phyloP scores from a whole-genome alignment of 371 early-diverging fungal genomes.

The Rhizomucor miehei region DNA sequence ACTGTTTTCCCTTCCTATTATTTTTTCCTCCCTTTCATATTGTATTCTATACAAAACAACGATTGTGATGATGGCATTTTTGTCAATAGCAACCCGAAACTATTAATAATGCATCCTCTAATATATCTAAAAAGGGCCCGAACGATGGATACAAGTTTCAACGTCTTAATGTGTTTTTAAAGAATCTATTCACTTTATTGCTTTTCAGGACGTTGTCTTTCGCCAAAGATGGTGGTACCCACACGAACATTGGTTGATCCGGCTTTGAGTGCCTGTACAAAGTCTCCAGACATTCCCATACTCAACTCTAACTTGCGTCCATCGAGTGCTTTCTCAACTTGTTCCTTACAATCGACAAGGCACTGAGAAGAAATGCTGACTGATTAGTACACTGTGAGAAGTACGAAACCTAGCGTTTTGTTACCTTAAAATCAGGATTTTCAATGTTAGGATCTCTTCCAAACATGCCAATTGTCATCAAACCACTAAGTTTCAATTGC shows the following conservation, averaged over 20 bases:
- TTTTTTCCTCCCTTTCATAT: too few species aligned
- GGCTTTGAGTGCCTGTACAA: slow-evolving; percentile 72
- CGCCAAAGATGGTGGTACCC: slow-evolving; percentile 89
- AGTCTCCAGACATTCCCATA: slow-evolving; percentile 98
- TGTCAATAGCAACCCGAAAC: too few species aligned
- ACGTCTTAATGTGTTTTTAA: too few species aligned
- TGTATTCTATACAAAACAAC: too few species aligned
- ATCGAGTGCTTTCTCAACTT: slow-evolving; percentile 25
- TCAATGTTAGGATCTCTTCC: slow-evolving; percentile 50
- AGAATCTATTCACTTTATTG: too few species aligned
- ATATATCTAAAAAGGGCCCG: too few species aligned
- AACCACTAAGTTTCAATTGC: slow-evolving; percentile 69
- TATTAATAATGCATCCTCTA: too few species aligned
- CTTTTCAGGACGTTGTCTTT: slow-evolving; percentile 41
- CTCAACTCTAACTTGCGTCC: slow-evolving; percentile 68
- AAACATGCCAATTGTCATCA: slow-evolving; percentile 94
- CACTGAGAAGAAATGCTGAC: slow-evolving; percentile 24
- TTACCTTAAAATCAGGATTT: slow-evolving; percentile 88
- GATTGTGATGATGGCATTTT: too few species aligned
- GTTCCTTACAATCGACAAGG: slow-evolving; percentile 39
- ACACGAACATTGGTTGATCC: slow-evolving; percentile 93
- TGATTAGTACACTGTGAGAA: slow-evolving; percentile 4
- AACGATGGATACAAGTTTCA: too few species aligned
- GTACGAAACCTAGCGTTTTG: slow-evolving; percentile 1
- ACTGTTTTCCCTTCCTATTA: too few species aligned